These are phyloP conservation scores for Pezicula rhizophila DNA, from an alignment of 2,329 filamentous ascomycete species.

Conservation along the genomic window DNA sequence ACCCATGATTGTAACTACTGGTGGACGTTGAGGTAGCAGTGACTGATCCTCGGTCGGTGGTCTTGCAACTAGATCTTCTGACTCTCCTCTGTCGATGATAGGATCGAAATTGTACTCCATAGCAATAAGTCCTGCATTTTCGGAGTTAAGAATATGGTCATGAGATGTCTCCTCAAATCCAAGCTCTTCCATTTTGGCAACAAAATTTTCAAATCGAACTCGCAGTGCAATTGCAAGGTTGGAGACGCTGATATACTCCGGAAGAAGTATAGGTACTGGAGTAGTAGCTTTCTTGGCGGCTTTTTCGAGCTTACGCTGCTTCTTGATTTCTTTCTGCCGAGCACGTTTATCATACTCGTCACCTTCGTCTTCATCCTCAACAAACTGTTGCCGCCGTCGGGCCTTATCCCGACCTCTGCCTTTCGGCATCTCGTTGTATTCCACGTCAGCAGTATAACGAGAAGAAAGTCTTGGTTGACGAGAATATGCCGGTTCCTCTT, in stretches of 20 bases:
- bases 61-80: slow-evolving; percentile 65
- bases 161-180: slow-evolving; percentile 82
- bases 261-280: slow-evolving; percentile 65
- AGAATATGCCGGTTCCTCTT: not conserved
- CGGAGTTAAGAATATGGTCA: slow-evolving; percentile 82
- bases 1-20: slow-evolving; percentile 98
- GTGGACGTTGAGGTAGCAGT: slow-evolving; percentile 67
- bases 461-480: slow-evolving; percentile 1
- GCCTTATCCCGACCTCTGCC: slow-evolving; percentile 24
- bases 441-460: not conserved
- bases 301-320: slow-evolving; percentile 33
- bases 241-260: slow-evolving; percentile 85
- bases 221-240: slow-evolving; percentile 73
- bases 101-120: slow-evolving; percentile 92
- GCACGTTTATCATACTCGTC: slow-evolving; percentile 18
- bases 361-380: slow-evolving; percentile 23
- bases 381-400: slow-evolving; percentile 21
- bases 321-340: slow-evolving; percentile 34
- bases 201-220: slow-evolving; percentile 64
- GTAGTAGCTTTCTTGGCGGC: slow-evolving; percentile 35
- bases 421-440: slow-evolving; percentile 13
- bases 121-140: slow-evolving; percentile 84
- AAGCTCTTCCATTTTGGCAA: slow-evolving; percentile 70
- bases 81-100: slow-evolving; percentile 60
- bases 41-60: slow-evolving; percentile 64